Evolutionary conservation across 257 asterid genomes (phyloP), one percentile per base, ranked within the genome.

Genomic region (Penstemon newberryi): DNA sequence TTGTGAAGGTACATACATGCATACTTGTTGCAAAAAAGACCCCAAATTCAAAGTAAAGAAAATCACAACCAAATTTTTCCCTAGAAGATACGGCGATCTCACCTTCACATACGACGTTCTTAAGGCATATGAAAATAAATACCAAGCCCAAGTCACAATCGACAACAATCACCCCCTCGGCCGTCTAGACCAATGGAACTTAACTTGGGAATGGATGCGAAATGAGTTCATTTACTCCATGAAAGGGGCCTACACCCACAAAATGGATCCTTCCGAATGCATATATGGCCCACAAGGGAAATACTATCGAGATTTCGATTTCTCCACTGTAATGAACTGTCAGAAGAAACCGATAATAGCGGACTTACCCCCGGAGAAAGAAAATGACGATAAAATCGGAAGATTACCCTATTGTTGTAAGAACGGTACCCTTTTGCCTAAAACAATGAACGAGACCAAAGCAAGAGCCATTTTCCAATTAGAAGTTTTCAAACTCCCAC

Each of bases 161-260:
- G 95, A 88, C 73, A 93, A 90, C 84, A 77, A 82, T 72, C 90
- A 83, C 56, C 95, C 98, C 0, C 81, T 93, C 0, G 97, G 98
- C 15, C 96, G 98, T 45, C 88, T 93, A 0, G 97, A 93, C 73
- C 96, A 84, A 8, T 93, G 98, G 98, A 93, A 93, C 72, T 64
- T 93, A 18, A 88, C 97, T 0, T 93, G 98, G 98, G 94, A 93
- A 9, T 93, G 97, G 98, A 90, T 90, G 98, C 68, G 91, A 38
- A 88, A 83, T 66, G 98, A 90, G 72, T 93, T 93, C 81, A 90
- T 93, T n/a, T n/a, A 84, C 81, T 69, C 44, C 54, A 93, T 93
- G 96, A 76, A 69, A 6, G 98, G 97, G 7, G 98, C 98, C 5
- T 87, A 77, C 76, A 85, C 96, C 4, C 96, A 78, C 78, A 68